These are phyloP conservation scores for Wickerhamiella hasegawae DNA, from an alignment of 805 yeast species.

Conservation along the genomic window DNA sequence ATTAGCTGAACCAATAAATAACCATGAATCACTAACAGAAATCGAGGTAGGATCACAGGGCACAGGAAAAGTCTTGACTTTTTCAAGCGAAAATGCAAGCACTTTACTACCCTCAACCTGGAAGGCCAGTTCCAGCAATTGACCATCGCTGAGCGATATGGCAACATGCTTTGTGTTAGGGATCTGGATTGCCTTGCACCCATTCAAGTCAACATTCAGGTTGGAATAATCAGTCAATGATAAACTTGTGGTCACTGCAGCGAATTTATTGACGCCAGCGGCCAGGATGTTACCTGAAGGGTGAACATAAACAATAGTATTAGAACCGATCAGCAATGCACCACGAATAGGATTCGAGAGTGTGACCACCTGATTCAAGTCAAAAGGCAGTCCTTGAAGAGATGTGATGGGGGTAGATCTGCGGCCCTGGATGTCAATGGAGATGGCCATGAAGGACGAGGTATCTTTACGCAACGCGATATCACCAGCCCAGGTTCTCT, in stretches of 20 bases:
- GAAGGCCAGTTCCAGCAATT: constrained; percentile 25
- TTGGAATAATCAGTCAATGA: constrained; percentile 31
- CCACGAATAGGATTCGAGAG: constrained; percentile 51
- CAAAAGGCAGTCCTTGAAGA: constrained; percentile 56
- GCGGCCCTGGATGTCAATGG: constrained; percentile 44
- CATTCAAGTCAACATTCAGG: constrained; percentile 40
- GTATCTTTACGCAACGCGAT: constrained; percentile 47
- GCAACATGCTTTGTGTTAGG: constrained; percentile 25
- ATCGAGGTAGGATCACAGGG: constrained; percentile 2
- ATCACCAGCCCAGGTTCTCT: constrained; percentile 66
- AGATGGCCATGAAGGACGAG: constrained; percentile 41
- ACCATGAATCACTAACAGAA: not conserved
- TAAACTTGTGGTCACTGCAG: constrained; percentile 24
- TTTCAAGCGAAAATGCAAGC: constrained; percentile 36
- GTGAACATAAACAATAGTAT: constrained; percentile 65
- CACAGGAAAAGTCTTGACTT: no score
- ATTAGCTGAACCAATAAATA: constrained; percentile 3
- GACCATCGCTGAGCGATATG: constrained; percentile 30
- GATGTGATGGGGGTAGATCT: constrained; percentile 53
- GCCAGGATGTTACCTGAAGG: constrained; percentile 55
- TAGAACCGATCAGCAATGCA: constrained; percentile 50
- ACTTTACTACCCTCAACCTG: constrained; percentile 24
- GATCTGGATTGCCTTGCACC: constrained; percentile 25
- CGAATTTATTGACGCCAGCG: constrained; percentile 43
- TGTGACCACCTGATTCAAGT: constrained; percentile 47